Evolutionary conservation across 2,329 filamentous ascomycete species (phyloP).

Genomic region (Fusarium nodosum): DNA sequence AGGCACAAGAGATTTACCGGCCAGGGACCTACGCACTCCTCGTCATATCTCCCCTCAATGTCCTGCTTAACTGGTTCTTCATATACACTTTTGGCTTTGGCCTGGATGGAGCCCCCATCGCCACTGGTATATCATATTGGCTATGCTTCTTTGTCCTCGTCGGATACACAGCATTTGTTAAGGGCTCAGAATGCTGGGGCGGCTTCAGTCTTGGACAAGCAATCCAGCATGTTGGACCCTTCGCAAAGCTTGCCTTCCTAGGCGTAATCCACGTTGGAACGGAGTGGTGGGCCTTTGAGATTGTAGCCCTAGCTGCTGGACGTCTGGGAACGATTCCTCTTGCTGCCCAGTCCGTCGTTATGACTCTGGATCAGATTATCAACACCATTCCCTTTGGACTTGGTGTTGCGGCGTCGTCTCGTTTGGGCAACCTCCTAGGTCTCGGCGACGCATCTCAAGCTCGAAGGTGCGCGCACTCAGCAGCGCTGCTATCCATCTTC

Average conservation of each 20-base stretch:
- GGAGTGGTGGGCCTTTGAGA: conserved; percentile 96
- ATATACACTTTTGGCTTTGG: conserved; percentile 79
- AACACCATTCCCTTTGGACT: conserved; percentile 90
- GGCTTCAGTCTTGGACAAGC: conserved; percentile 74
- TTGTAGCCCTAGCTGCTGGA: conserved; percentile 86
- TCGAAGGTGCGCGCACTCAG: conserved; percentile 78
- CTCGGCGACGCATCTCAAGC: conserved; percentile 75
- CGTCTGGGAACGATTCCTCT: conserved; percentile 82
- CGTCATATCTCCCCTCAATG: conserved; percentile 85
- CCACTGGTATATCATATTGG: conserved; percentile 90
- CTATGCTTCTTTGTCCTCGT: conserved; percentile 82
- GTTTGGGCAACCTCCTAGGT: conserved; percentile 85
- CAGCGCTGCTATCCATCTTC: conserved; percentile 78
- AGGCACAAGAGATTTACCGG: conserved; percentile 89
- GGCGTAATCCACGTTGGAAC: conserved; percentile 88
- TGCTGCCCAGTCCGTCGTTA: conserved; percentile 88
- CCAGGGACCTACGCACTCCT: conserved; percentile 87
- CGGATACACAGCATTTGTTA: conserved; percentile 77
- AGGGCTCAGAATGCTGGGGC: conserved; percentile 83
- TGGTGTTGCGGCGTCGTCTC: conserved; percentile 82
- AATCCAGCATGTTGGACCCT: conserved; percentile 75
- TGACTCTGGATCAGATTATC: conserved; percentile 89
- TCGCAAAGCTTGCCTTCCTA: conserved; percentile 79
- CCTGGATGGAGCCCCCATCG: conserved; percentile 82
- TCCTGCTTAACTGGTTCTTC: conserved; percentile 83